Base-by-base conservation (phyloP, 768 basidiomycete genomes). In the Favolaschia claudopus region DNA sequence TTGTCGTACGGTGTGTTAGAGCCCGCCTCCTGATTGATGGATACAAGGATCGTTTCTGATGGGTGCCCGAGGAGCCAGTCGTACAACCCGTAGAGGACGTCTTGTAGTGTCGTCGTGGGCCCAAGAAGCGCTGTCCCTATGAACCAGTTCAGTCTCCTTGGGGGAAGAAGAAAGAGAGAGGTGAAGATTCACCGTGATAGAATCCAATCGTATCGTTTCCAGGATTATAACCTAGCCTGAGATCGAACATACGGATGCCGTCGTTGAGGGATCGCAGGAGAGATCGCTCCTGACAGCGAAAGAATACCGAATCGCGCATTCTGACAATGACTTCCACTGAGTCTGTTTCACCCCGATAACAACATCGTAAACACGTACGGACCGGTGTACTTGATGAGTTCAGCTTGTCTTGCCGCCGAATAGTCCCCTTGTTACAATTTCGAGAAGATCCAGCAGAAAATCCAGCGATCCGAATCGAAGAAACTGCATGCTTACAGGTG, bases 201-300 rank as follows among this genome's bases (percentile, higher is more conserved):
- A 83, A 81, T 6, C 82, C 82, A 43, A 83, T 76, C 9, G 80
- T 81, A 51, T 80, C 78, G 37, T 80, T 80, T 29, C 81, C 82
- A 3, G 82, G 81, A 60, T 84, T 82, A 62, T 81, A 82, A 0
- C 81, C 80, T 28, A 76, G 69, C 13, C 82, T 76, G 31, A 82
- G 71, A 54, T 84, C 82, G 39, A 84, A 82, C 4, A 79, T 79
- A n/a, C 81, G 78, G 36, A 84, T 77, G 5, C 81, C 81, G 36
- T 78, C 79, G 56, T 82, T 79, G 34, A 82, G 67, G 42, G 78
- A 78, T 42, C 81, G 77, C 12, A 82, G 64, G 39, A 82, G 72
- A 14, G 81, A 81, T 14, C 77, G 74, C 50, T 82, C 74, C 61
- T 84, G 82, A 48, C 81, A 83, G 24, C 76, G 76, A 59, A 73